phyloP scores from a whole-genome alignment of 805 yeast species.

The Brettanomyces custersianus region DNA sequence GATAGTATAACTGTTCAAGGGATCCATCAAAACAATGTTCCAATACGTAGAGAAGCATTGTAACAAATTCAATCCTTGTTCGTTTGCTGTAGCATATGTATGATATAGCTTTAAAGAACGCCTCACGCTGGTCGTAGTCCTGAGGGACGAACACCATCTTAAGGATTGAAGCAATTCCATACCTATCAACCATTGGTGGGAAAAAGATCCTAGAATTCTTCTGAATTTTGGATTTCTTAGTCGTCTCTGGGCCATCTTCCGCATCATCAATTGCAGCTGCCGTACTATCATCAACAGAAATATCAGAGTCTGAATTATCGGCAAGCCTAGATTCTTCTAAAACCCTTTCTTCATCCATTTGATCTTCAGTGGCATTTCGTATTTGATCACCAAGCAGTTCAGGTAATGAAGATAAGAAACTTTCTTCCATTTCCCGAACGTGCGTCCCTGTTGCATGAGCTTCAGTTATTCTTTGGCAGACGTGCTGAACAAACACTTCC shows the following conservation, averaged over 20 bases:
- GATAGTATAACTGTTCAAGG: slow-evolving; percentile 52
- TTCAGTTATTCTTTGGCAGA: slow-evolving; percentile 62
- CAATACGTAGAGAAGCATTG: slow-evolving; percentile 55
- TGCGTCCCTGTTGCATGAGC: slow-evolving; percentile 33
- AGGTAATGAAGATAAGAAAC: slow-evolving; percentile 74
- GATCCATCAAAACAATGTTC: slow-evolving; percentile 67
- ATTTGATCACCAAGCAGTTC: slow-evolving; percentile 24
- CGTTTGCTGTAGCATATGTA: slow-evolving; percentile 70
- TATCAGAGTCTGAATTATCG: no score
- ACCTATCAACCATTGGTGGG: slow-evolving; percentile 63
- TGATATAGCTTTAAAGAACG: slow-evolving; percentile 55
- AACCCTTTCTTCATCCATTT: slow-evolving; percentile 8
- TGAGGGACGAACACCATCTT: slow-evolving; percentile 70
- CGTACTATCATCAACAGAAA: slow-evolving; percentile 3
- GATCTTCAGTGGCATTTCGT: slow-evolving; percentile 17
- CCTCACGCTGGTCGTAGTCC: slow-evolving; percentile 50
- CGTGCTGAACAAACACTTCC: slow-evolving; percentile 81
- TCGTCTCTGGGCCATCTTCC: background rate
- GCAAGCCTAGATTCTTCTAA: no score
- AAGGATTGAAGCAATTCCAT: slow-evolving; percentile 66
- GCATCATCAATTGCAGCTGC: slow-evolving; percentile 3
- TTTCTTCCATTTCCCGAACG: slow-evolving; percentile 66
- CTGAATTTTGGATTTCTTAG: slow-evolving; percentile 3
- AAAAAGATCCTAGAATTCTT: slow-evolving; percentile 33
- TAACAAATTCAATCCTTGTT: slow-evolving; percentile 66